phyloP scores from a whole-genome alignment of 2,329 filamentous ascomycete species.

The Rutstroemia sp. region DNA sequence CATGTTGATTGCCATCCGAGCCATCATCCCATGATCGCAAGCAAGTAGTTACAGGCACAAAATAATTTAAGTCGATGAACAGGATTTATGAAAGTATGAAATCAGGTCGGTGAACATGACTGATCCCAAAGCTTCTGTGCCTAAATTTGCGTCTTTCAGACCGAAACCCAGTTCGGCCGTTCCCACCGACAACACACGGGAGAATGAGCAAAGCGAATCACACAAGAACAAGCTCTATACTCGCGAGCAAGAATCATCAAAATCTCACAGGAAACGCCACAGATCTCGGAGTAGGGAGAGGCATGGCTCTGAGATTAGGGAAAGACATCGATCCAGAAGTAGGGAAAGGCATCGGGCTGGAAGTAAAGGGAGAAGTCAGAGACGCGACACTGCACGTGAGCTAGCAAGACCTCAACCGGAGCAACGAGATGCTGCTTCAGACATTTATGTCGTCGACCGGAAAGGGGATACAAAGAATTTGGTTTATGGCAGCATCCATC shows the following conservation, averaged over 20 bases:
- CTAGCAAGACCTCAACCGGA: slow-evolving; percentile 7
- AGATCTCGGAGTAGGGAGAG: slow-evolving; percentile 7
- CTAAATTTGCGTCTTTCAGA: slow-evolving; percentile 71
- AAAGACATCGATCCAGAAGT: slow-evolving; percentile 2
- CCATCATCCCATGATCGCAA: neutral
- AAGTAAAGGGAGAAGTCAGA: neutral
- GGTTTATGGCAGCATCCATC: slow-evolving; percentile 66
- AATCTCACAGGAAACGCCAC: slow-evolving; percentile 2
- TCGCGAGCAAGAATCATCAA: slow-evolving; percentile 1
- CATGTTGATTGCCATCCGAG: neutral
- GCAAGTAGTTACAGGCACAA: no score
- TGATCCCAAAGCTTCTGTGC: slow-evolving; percentile 36
- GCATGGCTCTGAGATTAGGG: neutral
- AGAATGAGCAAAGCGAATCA: slow-evolving; percentile 13
- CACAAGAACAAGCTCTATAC: neutral
- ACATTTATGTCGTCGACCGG: slow-evolving; percentile 57
- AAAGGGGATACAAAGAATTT: slow-evolving; percentile 71
- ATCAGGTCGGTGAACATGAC: slow-evolving; percentile 15
- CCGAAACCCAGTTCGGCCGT: slow-evolving; percentile 33
- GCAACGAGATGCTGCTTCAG: slow-evolving; percentile 8
- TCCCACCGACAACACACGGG: slow-evolving; percentile 3
- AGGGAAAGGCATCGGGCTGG: slow-evolving; percentile 1
- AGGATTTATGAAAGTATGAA: neutral
- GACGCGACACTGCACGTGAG: neutral
- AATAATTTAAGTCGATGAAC: neutral